These are phyloP conservation scores for Aspergillus steynii DNA, from an alignment of 495 filamentous ascomycete species.

Conservation along the genomic window DNA sequence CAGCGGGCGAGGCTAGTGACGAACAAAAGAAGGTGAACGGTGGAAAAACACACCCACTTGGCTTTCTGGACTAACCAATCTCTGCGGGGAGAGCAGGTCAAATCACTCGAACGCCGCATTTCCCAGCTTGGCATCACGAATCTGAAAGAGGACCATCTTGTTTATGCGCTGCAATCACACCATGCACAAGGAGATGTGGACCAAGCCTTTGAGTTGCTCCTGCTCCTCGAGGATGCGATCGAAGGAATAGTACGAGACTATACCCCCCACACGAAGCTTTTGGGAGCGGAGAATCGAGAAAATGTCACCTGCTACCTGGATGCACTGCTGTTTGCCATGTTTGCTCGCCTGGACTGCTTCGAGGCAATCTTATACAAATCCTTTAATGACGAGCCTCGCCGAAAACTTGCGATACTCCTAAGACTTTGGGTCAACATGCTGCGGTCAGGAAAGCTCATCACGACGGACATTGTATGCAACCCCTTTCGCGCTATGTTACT, in stretches of 20 bases:
- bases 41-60: background rate
- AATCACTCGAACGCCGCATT: conserved; percentile 35
- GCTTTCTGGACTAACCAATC: background rate
- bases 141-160: conserved; percentile 55
- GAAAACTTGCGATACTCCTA: conserved; percentile 69
- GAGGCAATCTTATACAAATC: conserved; percentile 82
- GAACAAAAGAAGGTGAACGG: conserved; percentile 41
- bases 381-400: conserved; percentile 64
- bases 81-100: conserved; percentile 30
- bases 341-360: conserved; percentile 83
- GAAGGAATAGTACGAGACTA: conserved; percentile 77
- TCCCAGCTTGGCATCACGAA: conserved; percentile 35
- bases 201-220: conserved; percentile 71
- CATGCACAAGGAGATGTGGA: conserved; percentile 70
- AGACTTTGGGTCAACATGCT: conserved; percentile 93
- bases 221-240: conserved; percentile 74
- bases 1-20: conserved; percentile 24
- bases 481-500: background rate
- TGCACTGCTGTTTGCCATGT: conserved; percentile 95
- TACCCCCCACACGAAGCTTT: conserved; percentile 65
- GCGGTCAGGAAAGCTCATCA: conserved; percentile 80
- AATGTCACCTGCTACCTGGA: conserved; percentile 91
- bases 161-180: conserved; percentile 65
- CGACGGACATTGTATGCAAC: conserved; percentile 73
- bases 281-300: conserved; percentile 84